A percentile compares a stretch with the other conserved stretches of the same genome.
Evolutionary conservation across 768 basidiomycete genomes (phyloP).

Genomic region (Boletus subcaerulescens): DNA sequence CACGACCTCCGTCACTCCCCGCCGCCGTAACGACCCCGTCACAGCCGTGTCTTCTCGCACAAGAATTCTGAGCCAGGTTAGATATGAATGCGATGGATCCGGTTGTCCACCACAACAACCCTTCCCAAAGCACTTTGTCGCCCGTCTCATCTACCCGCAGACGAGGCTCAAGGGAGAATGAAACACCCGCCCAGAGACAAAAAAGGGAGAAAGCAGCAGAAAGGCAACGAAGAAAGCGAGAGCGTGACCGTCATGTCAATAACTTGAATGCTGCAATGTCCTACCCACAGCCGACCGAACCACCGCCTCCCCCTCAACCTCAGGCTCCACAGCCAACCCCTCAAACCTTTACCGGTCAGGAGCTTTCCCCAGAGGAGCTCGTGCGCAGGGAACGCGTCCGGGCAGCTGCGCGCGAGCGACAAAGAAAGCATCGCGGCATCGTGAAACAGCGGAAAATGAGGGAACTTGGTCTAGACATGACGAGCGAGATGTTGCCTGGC

Average conservation of each 20-base stretch:
- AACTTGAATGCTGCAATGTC: conserved; percentile 42
- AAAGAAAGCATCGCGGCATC: conserved; percentile 75
- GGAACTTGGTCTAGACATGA: conserved; percentile 80
- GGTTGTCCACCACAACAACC: conserved; percentile 29
- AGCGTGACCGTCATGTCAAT: conserved; percentile 54
- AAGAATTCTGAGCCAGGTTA: conserved; percentile 7
- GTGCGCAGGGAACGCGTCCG: conserved; percentile 69
- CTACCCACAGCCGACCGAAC: conserved; percentile 35
- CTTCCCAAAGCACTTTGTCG: conserved; percentile 31
- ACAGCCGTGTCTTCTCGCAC: conserved; percentile 19
- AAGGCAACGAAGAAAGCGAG: conserved; percentile 79
- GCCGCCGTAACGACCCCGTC: conserved; percentile 35
- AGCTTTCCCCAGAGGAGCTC: conserved; percentile 61
- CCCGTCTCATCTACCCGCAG: conserved; percentile 43
- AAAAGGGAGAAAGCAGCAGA: conserved; percentile 89
- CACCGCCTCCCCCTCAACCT: conserved; percentile 33
- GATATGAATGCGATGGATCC: conserved; percentile 35
- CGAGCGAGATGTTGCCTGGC: conserved; percentile 62
- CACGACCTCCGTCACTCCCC: conserved; percentile 34
- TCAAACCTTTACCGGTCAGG: conserved; percentile 26
- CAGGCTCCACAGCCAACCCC: conserved; percentile 29
- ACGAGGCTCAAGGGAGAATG: conserved; percentile 61
- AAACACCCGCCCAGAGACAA: conserved; percentile 66
- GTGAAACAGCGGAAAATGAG: conserved; percentile 81
- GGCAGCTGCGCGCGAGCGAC: conserved; percentile 74